Evolutionary conservation across 345 rosid genomes (phyloP), one percentile per base, ranked within the genome.

Genomic region (Populus alba): DNA sequence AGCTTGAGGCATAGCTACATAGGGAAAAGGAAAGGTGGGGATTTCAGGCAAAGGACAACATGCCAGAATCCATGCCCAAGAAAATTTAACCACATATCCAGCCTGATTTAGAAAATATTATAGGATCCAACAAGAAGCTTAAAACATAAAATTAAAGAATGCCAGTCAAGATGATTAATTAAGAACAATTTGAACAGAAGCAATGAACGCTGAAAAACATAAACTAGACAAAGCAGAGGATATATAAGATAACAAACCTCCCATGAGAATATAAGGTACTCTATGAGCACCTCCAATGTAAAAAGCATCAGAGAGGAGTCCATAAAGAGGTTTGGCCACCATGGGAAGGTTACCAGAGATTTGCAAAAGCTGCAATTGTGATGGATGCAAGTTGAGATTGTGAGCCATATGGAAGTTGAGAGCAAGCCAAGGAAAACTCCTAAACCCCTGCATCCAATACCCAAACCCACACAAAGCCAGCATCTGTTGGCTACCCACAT

Each of bases 351-450:
- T 88, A 37, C 90, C 97, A 83, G 88, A 86, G 75, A 90, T 79
- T 87, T 91, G 97, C 66, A 95, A 91, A 53, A 95, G 92, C 93
- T 95, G 98, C 86, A 95, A 84, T 31, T 87, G 82, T 0, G 95
- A 89, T 5, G 98, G 97, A 63, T 88, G 85, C 81, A 93, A 82
- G 37, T 82, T 87, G 22, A 95, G 95, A 81, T 83, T 85, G 38
- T 90, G 47, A 66, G 91, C 95, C 97, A 95, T 89, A 77, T 91
- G 92, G 82, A 91, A 95, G 84, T 92, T 93, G 74, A 93, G 90
- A 47, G 97, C 92, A 83, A 95, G 81, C 98, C 97, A 95, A 65
- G 98, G 97, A 81, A 95, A 95, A 86, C 97, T 91, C 86, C 98
- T 85, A 57, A 89, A 91, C 0, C 98, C 98, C 77, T 95, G 97